Percentiles rank a stretch among this genome's conserved stretches.
These are phyloP conservation scores for Rhizoclosmatium sp. DNA, from an alignment of 192 early-diverging fungal genomes.

Conservation along the genomic window DNA sequence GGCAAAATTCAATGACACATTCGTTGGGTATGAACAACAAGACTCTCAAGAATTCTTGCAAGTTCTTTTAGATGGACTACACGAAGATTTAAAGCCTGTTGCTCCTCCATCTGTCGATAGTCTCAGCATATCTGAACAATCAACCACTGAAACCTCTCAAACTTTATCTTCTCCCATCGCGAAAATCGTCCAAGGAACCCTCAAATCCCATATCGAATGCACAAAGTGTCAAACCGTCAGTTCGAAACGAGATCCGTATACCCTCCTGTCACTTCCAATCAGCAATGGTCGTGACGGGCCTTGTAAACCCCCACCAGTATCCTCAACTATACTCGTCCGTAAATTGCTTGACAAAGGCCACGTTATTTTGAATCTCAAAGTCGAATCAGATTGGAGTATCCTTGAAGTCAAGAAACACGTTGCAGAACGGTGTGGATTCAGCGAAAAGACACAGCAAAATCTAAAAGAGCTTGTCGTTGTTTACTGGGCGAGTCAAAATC, in stretches of 20 bases:
- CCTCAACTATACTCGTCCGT: not conserved
- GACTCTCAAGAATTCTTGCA: slow-evolving; percentile 91
- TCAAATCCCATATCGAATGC: slow-evolving; percentile 52
- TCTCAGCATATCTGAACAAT: not conserved
- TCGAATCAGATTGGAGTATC: slow-evolving; percentile 5
- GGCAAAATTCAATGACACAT: slow-evolving; percentile 62
- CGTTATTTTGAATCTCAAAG: not conserved
- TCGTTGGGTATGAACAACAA: slow-evolving; percentile 83
- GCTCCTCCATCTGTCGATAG: slow-evolving; percentile 41
- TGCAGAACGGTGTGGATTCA: not conserved
- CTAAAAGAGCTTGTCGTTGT: not conserved
- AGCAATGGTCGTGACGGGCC: slow-evolving; percentile 63
- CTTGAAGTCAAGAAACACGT: slow-evolving; percentile 17
- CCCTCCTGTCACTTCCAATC: slow-evolving; percentile 49
- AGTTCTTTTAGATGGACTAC: slow-evolving; percentile 82
- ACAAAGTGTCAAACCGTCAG: slow-evolving; percentile 12
- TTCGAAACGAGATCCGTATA: slow-evolving; percentile 45
- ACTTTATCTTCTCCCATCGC: slow-evolving; percentile 16
- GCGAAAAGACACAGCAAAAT: not conserved
- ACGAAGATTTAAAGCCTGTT: slow-evolving; percentile 66
- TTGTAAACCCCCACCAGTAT: not conserved
- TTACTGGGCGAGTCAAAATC: not conserved
- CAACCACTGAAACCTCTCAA: not conserved
- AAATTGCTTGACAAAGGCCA: slow-evolving; percentile 10
- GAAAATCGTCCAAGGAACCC: slow-evolving; percentile 18